Evolutionary conservation across 768 basidiomycete genomes (phyloP), one percentile per base, ranked within the genome.

Genomic region (Lyophyllum semitale): DNA sequence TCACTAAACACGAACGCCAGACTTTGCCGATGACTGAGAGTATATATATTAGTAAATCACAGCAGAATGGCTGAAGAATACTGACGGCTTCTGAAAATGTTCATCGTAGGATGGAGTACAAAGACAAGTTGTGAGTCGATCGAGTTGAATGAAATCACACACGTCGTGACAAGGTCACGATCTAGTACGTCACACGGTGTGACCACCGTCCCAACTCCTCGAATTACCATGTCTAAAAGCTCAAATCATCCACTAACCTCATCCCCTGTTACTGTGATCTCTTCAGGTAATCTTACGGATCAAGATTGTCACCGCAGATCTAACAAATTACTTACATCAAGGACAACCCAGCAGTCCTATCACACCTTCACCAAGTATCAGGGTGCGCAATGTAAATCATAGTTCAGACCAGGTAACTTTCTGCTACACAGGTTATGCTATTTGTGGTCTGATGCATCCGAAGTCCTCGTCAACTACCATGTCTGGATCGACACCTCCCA

Each of bases 1-100:
- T 38, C 42, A 57, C 50, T 53, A 48, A 54, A 60, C 37, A 85
- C 93, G 71, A 72, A 95, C 95, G 92, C 93, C 93, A 95, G 71
- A 97, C 93, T 83, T 87, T 93, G 60, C 91, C 88, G 57, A 95
- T 81, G 33, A 96, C 94, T 95, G 60, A 47, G 49, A 6, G 48
- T 33, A 43, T 32, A 17, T 42, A 45, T 44, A 57, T 74, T 32
- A 74, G 65, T 41, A 38, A 48, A 30, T 22, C 20, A 27, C 33
- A 44, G 43, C 18, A 20, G 33, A 60, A 25, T 54, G 44, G 55
- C 60, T 52, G 40, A 41, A 26, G 48, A 29, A 42, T 41, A 80
- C 91, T 71, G 61, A 93, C 91, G 71, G 70, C 82, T 91, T 73
- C 79, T 85, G 75, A 94, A 91, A 69, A 94, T 84, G 71, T 93